Evolutionary conservation across 441 rosid genomes (phyloP), one percentile per base, ranked within the genome.

Genomic region (Bocquillonia castaneifolia): DNA sequence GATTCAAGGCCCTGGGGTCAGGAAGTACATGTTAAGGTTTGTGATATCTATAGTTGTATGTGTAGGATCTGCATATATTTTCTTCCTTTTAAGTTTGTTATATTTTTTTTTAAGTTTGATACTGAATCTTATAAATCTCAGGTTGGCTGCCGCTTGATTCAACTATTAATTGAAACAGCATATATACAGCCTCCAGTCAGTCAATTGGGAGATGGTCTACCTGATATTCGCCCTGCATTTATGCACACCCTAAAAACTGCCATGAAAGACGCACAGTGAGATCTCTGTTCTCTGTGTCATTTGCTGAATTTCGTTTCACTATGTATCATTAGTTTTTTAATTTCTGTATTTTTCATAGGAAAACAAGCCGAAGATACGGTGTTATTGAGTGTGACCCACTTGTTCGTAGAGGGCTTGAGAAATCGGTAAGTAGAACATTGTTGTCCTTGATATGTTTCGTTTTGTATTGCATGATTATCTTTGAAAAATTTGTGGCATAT

Each of bases 141-240:
- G 99, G 88, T 94, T 76, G 99, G 99, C 25, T 78, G 87, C 68
- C 89, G 90, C 56, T 78, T 94, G 86, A 84, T 94, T 72, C 91
- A 94, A 73, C 77, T 92, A 68, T 83, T 92, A 75, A 80, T 86
- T 56, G 93, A 94, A 69, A 92, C 87, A 39, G 98, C 99, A 32
- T 83, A 87, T 79, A 87, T 94, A 77, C 98, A 92, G 70, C 87
- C 98, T 75, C 98, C 93, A 25, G 75, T 75, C 6, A 87, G 87
- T 79, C 89, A 86, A 73, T 61, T 80, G 64, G 91, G 87, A 23
- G 97, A 86, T 77, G 83, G 76, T 76, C 87, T 89, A 37, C 94
- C 88, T 64, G 93, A 92, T 63, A 76, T 92, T 77, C 92, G 94
- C 25, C 99, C 99, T 70, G 99, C 99, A 74, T 94, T 94, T 81